Percentiles rank a stretch among this genome's conserved stretches.
Evolutionary conservation across 371 early-diverging fungal species (phyloP).

Genomic region (Saksenaea oblongispora): DNA sequence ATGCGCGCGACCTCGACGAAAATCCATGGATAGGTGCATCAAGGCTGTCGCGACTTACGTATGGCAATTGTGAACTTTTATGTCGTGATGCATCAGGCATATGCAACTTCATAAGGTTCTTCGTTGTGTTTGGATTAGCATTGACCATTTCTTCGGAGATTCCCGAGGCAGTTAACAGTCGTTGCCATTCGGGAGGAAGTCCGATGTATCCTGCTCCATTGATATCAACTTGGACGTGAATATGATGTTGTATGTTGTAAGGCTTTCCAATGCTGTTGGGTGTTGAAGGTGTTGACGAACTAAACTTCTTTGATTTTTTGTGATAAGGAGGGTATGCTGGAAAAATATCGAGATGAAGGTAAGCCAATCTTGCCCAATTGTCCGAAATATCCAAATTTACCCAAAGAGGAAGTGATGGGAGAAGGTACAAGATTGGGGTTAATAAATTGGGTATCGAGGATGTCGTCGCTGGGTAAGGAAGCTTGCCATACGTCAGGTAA

Average conservation of each 20-base stretch:
- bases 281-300: neutral
- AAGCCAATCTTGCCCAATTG: neutral
- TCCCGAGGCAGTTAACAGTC: conserved; percentile 30
- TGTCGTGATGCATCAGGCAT: conserved; percentile 49
- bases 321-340: neutral
- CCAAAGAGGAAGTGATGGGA: conserved; percentile 10
- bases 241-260: conserved; percentile 53
- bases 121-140: conserved; percentile 52
- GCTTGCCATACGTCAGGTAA: conserved; percentile 61
- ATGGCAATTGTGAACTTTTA: conserved; percentile 3
- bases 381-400: neutral
- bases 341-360: conserved; percentile 1
- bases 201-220: conserved; percentile 40
- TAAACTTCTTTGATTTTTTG: neutral
- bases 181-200: conserved; percentile 46
- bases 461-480: conserved; percentile 54
- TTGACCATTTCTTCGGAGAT: conserved; percentile 56
- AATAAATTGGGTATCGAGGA: conserved; percentile 52
- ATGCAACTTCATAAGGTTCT: conserved; percentile 54
- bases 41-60: conserved; percentile 11
- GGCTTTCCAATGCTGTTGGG: conserved; percentile 44
- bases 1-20: conserved; percentile 42
- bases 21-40: conserved; percentile 8
- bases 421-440: conserved; percentile 56
- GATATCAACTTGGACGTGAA: conserved; percentile 49